Evolutionary conservation across 23 red algal genomes (phyloP), one percentile per base, ranked within the genome.

Genomic region (Gracilaria domingensis): DNA sequence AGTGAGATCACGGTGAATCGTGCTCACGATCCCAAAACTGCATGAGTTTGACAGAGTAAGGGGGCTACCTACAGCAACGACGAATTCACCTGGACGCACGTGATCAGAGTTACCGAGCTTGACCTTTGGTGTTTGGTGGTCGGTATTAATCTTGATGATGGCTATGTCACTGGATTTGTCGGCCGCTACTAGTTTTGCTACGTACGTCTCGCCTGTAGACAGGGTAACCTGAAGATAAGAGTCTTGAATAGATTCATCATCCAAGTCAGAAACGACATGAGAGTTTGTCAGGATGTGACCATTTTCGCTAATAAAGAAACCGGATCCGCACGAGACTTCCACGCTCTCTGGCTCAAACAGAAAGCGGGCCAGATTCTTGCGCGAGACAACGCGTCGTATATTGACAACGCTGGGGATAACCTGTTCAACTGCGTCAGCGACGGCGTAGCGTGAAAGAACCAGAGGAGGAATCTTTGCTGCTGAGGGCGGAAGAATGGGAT

Each of bases 251-350:
- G 86, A 39, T 29, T 60, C 86, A 14, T 81, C 77, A 32, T 56
- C 32, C 24, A 21, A 21, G 30, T 56, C 45, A 32, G 77, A 81
- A 18, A 90, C 76, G 37, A 98, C 96, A 55, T 98, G 96, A 2
- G 96, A 83, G 32, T 98, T 98, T 24, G 96, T 98, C 51, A 98
- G 88, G 55, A 98, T 84, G 67, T 85, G 76, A 36, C 96, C 96
- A 38, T 98, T 51, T 18, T 76, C 74, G 23, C 51, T 69, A 51
- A 98, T 90, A 48, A 98, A 95, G 60, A 98, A 98, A 8, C 96
- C 96, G 6, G 96, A 95, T 21, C 96, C 96, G 47, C 87, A 93
- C 16, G 93, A 95, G 14, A 92, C 72, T 36, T 89, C 86, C 4
- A 91, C 58, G 67, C 65, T 25, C 30, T 65, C 24, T n/a, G 49